Conservation (phyloP, 192 early-diverging fungal species). For the Chytriomyces confervae region DNA sequence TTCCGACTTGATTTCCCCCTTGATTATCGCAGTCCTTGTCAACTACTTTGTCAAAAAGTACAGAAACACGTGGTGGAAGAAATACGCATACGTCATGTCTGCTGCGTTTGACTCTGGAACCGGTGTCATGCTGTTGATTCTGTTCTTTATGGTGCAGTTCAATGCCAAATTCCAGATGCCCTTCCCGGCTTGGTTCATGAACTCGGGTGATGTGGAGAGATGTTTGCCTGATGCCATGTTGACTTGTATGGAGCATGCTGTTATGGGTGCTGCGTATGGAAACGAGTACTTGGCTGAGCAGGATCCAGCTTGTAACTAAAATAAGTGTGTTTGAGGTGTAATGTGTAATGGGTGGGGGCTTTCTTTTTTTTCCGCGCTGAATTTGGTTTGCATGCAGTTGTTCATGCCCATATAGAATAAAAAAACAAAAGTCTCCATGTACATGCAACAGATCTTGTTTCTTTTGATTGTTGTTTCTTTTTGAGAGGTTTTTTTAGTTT, state of each 20-base stretch:
- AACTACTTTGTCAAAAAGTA: conserved; percentile 27
- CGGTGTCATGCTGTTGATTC: conserved; percentile 39
- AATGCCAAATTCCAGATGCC: neutral
- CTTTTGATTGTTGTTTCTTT: no score
- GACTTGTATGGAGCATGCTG: neutral
- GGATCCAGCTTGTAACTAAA: neutral
- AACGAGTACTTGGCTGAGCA: neutral
- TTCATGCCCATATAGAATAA: no score
- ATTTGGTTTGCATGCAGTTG: no score
- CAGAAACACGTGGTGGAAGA: conserved; percentile 57
- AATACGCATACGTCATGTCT: conserved; percentile 74
- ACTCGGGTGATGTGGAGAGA: neutral
- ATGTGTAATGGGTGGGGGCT: no score
- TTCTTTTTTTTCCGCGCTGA: no score
- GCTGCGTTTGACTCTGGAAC: conserved; percentile 65
- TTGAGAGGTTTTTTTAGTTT: no score
- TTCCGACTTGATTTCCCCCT: conserved; percentile 7
- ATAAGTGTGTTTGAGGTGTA: no score
- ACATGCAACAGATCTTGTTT: no score
- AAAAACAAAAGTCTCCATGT: no score
- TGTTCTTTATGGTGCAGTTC: conserved; percentile 21
- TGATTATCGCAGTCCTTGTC: conserved; percentile 3
- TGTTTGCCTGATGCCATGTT: conserved; percentile 11
- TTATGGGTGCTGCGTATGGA: neutral
- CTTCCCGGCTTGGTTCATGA: conserved; percentile 11